phyloP scores from a whole-genome alignment of 768 basidiomycete species.

The Podaxis sp. region DNA sequence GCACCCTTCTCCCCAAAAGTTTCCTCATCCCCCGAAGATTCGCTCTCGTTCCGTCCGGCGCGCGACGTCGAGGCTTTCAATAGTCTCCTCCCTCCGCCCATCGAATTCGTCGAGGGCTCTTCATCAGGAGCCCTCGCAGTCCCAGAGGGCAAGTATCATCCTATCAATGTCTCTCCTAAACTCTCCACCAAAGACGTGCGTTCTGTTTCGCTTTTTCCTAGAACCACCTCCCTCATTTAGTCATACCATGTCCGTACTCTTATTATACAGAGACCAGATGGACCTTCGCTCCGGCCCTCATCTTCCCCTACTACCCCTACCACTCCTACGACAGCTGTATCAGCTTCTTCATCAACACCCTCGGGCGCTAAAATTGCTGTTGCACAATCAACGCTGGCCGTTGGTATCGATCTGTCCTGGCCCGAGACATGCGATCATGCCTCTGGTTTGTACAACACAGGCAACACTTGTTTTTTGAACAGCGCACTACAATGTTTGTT shows the following conservation, averaged over 20 bases:
- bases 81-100: slow-evolving; percentile 70
- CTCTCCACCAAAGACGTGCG: slow-evolving; percentile 34
- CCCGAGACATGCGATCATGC: slow-evolving; percentile 45
- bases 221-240: not conserved
- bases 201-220: slow-evolving; percentile 28
- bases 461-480: slow-evolving; percentile 96
- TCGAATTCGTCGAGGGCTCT: slow-evolving; percentile 83
- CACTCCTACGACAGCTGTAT: slow-evolving; percentile 14
- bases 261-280: slow-evolving; percentile 14
- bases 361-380: slow-evolving; percentile 22
- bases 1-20: slow-evolving; percentile 30
- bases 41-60: slow-evolving; percentile 56
- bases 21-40: slow-evolving; percentile 47
- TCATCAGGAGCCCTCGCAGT: slow-evolving; percentile 71
- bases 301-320: slow-evolving; percentile 7
- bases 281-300: not conserved
- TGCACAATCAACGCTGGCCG: slow-evolving; percentile 23
- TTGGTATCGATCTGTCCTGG: slow-evolving; percentile 62
- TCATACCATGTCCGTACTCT: not conserved
- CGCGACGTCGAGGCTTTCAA: slow-evolving; percentile 75
- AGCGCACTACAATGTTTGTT: slow-evolving; percentile 90
- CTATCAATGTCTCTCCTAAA: slow-evolving; percentile 70
- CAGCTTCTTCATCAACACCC: slow-evolving; percentile 21
- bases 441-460: slow-evolving; percentile 74
- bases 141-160: slow-evolving; percentile 73